Conservation (phyloP, 2,329 filamentous ascomycete genomes). For the Claviceps humidiphila region DNA sequence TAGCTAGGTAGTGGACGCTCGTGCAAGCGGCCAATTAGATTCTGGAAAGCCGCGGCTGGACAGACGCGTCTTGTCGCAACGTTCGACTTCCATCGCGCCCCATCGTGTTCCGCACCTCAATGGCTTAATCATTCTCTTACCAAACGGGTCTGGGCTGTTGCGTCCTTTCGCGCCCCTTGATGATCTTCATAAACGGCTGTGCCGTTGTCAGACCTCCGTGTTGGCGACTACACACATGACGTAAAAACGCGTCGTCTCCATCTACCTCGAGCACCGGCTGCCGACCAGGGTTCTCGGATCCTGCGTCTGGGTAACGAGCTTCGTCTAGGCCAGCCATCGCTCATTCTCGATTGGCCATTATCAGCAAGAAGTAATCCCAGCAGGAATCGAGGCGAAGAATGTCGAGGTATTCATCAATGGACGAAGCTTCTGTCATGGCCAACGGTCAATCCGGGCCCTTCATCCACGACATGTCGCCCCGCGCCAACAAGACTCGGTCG, state of each 20-base stretch:
- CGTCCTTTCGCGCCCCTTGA: neutral
- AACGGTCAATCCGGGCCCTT: slow-evolving; percentile 8
- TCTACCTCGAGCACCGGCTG: neutral
- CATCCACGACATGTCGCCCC: slow-evolving; percentile 22
- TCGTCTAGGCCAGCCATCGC: neutral
- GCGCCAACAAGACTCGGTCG: slow-evolving; percentile 40
- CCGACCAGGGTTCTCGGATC: neutral
- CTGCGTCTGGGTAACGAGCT: neutral
- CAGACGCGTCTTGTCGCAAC: neutral
- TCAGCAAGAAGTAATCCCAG: neutral
- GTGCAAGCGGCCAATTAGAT: neutral
- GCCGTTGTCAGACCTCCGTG: neutral
- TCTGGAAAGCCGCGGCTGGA: too few relatives aligned
- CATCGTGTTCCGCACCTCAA: neutral
- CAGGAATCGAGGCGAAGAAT: neutral
- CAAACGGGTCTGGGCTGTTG: neutral
- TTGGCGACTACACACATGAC: neutral
- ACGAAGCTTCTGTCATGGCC: slow-evolving; percentile 23
- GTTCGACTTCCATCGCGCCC: neutral
- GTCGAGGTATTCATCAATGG: slow-evolving; percentile 7
- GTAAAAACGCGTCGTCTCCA: neutral
- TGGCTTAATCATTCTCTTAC: neutral
- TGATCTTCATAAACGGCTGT: neutral
- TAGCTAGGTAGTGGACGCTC: too few relatives aligned
- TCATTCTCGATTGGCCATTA: neutral